These are phyloP conservation scores for Magnolia officinalis DNA, from an alignment of 164 flowering plant genomes.

Conservation along the genomic window DNA sequence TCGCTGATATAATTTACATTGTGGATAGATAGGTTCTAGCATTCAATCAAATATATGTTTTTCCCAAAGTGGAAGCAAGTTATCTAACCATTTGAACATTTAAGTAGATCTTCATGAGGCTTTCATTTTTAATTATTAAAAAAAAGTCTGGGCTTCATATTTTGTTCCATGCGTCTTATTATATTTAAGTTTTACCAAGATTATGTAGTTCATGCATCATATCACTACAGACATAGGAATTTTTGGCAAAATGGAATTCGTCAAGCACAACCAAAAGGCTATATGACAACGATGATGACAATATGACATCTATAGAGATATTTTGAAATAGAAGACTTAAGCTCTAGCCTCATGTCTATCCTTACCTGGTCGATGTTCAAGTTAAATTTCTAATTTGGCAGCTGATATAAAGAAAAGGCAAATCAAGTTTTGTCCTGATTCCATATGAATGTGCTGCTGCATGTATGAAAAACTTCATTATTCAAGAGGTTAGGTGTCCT, in stretches of 20 bases:
- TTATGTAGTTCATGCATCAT: background rate
- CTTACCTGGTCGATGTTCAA: background rate
- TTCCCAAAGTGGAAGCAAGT: too few species aligned
- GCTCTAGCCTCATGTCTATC: background rate
- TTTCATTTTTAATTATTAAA: too few species aligned
- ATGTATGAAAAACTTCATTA: background rate
- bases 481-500: background rate
- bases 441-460: background rate
- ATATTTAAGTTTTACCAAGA: background rate
- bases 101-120: too few species aligned
- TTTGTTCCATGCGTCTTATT: background rate
- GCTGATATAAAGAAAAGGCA: background rate
- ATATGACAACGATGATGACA: background rate
- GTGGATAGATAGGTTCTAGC: background rate
- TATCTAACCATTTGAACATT: too few species aligned
- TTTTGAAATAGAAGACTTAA: background rate
- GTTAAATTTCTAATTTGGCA: background rate
- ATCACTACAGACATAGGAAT: too few species aligned
- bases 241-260: too few species aligned
- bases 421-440: background rate
- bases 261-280: background rate
- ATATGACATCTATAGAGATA: background rate
- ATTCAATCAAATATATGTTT: background rate
- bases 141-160: background rate
- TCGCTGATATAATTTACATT: background rate